These are phyloP conservation scores for Fusarium sp. DNA, from an alignment of 2,329 filamentous ascomycete species.

Conservation along the genomic window DNA sequence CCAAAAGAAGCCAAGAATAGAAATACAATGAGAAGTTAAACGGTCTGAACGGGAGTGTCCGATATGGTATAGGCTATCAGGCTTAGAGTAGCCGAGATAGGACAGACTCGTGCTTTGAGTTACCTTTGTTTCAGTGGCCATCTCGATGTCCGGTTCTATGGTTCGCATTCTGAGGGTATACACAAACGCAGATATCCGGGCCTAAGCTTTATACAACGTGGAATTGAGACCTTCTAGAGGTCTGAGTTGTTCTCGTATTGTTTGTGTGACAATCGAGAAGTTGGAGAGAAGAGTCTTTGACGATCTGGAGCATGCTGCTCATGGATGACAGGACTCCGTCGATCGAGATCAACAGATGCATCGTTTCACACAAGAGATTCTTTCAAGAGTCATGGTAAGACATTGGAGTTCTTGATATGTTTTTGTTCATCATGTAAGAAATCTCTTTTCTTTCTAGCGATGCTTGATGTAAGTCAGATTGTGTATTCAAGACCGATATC, in stretches of 20 bases:
- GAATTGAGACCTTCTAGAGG: background rate
- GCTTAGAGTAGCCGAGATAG: background rate
- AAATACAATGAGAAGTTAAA: background rate
- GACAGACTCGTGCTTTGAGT: background rate
- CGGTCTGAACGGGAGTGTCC: background rate
- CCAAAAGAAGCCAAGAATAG: background rate
- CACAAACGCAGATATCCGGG: background rate
- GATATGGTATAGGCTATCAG: background rate
- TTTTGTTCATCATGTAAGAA: background rate
- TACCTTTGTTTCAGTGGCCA: background rate
- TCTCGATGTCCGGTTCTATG: background rate
- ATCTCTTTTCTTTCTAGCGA: background rate
- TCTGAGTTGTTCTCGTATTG: too few relatives aligned
- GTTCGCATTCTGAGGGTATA: background rate
- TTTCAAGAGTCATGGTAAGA: too few relatives aligned
- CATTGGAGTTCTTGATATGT: rapidly evolving
- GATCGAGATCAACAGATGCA: background rate
- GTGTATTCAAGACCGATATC: background rate
- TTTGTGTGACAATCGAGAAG: background rate
- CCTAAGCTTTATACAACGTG: background rate
- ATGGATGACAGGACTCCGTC: background rate
- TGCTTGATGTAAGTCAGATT: background rate
- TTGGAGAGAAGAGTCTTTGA: background rate
- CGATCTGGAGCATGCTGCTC: background rate
- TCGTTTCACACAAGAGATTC: background rate